Percentiles rank a stretch among this genome's conserved stretches.
Conservation (phyloP, 768 basidiomycete genomes). For the Agaricus subrufescens region DNA sequence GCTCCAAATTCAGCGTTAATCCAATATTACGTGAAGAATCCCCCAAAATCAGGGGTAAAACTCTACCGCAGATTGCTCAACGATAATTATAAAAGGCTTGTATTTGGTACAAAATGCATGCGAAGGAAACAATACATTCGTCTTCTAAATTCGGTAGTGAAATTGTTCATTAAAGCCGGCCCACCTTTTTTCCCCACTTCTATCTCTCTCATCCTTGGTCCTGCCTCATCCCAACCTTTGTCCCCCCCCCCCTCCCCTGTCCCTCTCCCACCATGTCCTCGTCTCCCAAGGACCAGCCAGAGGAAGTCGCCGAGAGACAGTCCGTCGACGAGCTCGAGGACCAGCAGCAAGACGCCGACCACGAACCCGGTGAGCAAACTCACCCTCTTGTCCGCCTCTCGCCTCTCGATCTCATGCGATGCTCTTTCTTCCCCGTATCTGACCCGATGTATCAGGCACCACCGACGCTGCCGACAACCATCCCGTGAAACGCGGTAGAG, state of each 20-base stretch:
- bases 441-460: slow-evolving; percentile 30
- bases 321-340: slow-evolving; percentile 58
- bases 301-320: slow-evolving; percentile 50
- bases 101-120: slow-evolving; percentile 55
- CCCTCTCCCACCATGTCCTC: slow-evolving; percentile 52
- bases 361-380: slow-evolving; percentile 33
- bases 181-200: slow-evolving; percentile 60
- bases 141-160: slow-evolving; percentile 68
- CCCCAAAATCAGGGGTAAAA: slow-evolving; percentile 57
- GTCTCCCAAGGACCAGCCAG: slow-evolving; percentile 48
- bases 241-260: slow-evolving; percentile 21
- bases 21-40: slow-evolving; percentile 55
- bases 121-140: slow-evolving; percentile 66
- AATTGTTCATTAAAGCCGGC: slow-evolving; percentile 76
- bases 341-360: slow-evolving; percentile 32
- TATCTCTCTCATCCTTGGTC: slow-evolving; percentile 39
- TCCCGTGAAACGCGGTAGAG: slow-evolving; percentile 72
- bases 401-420: slow-evolving; percentile 17
- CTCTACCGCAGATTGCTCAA: slow-evolving; percentile 41
- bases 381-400: slow-evolving; percentile 23
- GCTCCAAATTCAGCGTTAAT: slow-evolving; percentile 30
- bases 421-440: slow-evolving; percentile 15
- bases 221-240: slow-evolving; percentile 26
- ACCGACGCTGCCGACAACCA: slow-evolving; percentile 23
- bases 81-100: slow-evolving; percentile 56